These are phyloP conservation scores for Aspergillus spinulosporus DNA, from an alignment of 2,329 filamentous ascomycete genomes.

Conservation along the genomic window DNA sequence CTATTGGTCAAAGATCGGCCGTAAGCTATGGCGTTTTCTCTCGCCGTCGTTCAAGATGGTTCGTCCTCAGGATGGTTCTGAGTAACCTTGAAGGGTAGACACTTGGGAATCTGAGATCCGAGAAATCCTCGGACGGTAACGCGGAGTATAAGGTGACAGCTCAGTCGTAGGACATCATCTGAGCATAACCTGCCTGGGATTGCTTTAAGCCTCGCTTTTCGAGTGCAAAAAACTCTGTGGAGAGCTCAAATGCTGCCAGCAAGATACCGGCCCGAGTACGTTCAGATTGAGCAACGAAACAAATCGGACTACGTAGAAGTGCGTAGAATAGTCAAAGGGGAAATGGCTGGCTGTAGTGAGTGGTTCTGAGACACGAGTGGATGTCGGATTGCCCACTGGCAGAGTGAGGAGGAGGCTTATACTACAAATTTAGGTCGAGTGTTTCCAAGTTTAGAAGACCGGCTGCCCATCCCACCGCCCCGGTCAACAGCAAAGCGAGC, in stretches of 20 bases:
- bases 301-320: background rate
- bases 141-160: background rate
- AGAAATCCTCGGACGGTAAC: background rate
- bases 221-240: background rate
- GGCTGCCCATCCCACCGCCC: slow-evolving; percentile 11
- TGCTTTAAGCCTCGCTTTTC: background rate
- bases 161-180: background rate
- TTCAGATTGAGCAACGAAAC: background rate
- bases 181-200: background rate
- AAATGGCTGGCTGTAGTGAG: background rate
- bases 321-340: background rate
- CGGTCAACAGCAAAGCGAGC: slow-evolving; percentile 20
- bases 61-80: background rate
- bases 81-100: slow-evolving; percentile 2
- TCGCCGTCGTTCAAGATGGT: background rate
- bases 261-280: background rate
- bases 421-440: slow-evolving; percentile 3
- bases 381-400: background rate
- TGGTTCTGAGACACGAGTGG: slow-evolving; percentile 4
- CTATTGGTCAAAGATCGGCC: background rate
- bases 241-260: background rate
- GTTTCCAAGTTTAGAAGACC: slow-evolving; percentile 26
- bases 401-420: background rate
- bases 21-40: background rate
- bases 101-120: background rate